These are phyloP conservation scores for Flaveria sonorensis DNA, from an alignment of 129 eudicot species.

Conservation along the genomic window DNA sequence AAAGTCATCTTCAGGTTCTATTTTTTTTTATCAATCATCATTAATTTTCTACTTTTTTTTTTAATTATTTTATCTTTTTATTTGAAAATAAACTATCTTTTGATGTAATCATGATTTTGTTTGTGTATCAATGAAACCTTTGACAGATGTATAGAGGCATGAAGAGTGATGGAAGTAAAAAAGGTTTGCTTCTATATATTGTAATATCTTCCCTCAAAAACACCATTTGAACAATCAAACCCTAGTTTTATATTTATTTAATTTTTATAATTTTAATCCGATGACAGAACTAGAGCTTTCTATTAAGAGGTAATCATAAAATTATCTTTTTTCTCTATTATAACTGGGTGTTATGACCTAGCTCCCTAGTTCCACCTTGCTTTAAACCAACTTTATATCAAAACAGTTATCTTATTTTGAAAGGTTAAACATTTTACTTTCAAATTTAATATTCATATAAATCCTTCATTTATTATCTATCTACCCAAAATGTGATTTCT, in stretches of 20 bases:
- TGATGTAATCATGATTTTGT: not conserved
- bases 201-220: not conserved
- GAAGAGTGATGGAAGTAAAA: constrained; percentile 59
- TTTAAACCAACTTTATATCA: not conserved
- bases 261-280: not conserved
- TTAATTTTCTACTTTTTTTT: not conserved
- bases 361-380: too few species aligned
- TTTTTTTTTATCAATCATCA: not conserved
- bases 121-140: constrained; percentile 17
- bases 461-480: not conserved
- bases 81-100: not conserved
- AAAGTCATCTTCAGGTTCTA: constrained; percentile 96
- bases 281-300: too few species aligned
- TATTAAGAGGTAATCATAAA: too few species aligned
- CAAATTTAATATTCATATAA: not conserved
- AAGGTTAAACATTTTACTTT: not conserved
- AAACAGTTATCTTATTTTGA: not conserved
- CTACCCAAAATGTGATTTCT: constrained; percentile 5
- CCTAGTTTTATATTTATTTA: not conserved
- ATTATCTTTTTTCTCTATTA: too few species aligned
- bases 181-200: constrained; percentile 41
- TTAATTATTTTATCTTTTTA: too few species aligned
- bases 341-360: too few species aligned
- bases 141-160: constrained; percentile 93
- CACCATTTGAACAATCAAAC: not conserved